Base-by-base conservation (phyloP, 2,329 filamentous ascomycete genomes). In the Penicillium verrucosum region DNA sequence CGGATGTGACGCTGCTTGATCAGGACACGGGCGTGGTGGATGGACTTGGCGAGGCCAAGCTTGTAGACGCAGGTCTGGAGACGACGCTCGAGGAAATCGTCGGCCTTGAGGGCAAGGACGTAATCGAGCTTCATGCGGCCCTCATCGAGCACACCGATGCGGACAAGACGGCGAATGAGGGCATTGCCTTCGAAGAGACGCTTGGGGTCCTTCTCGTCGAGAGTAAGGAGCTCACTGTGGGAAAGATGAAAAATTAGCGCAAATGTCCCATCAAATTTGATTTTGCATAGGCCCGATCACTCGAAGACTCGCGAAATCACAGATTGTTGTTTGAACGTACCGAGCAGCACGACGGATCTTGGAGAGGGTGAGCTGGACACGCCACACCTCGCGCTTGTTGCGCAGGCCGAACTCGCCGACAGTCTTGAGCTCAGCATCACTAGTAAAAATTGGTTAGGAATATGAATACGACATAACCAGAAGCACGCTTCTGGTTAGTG, bases 51-150 rank as follows among this genome's bases (percentile, higher is more conserved):
- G 65, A 99, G 91, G 76, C 94, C 94, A 74, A 99, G 92, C 90
- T 99, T 97, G 89, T 96, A 97, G 80, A 99, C 94, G 77, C 93
- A 96, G 74, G 94, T 99, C 89, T 99, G 93, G 71, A 97, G 92
- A 81, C 94, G 92, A 76, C 94, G 93, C 89, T 99, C 94, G 83
- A 99, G 87, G 89, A 99, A 99, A 82, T 99, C 94, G 83, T 99
- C 94, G 75, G 95, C 89, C 87, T 96, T 96, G 63, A 99, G 89
- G 82, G 94, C 94, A 78, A 99, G 85, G 78, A 99, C 94, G 89
- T 99, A 97, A 97, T 99, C 94, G 86, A 99, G 94, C 90, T 97
- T 99, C 94, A 99, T 99, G 87, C 94, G 94, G 79, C 92, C 92
- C 86, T 99, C 94, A 80, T 99, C 94, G 77, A 99, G 91, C 76